A percentile compares a stretch with the other conserved stretches of the same genome.
Evolutionary conservation across 768 basidiomycete genomes (phyloP).

Genomic region (Suillus tomentosus): DNA sequence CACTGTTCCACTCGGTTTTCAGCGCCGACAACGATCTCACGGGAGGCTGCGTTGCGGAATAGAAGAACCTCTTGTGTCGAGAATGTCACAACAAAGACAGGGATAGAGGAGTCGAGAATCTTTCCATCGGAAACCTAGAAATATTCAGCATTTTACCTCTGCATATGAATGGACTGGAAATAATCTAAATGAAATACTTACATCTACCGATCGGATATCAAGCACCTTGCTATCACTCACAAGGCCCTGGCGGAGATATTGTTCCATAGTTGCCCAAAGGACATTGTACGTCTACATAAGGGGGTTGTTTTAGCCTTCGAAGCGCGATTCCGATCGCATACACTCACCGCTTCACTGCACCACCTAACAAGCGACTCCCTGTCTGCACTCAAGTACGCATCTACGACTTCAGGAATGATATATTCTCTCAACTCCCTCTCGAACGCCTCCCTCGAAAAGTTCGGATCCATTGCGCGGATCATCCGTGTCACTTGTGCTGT

Average conservation of each 20-base stretch:
- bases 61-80: slow-evolving; percentile 91
- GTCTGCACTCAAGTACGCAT: slow-evolving; percentile 92
- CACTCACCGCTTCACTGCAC: slow-evolving; percentile 93
- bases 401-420: slow-evolving; percentile 96
- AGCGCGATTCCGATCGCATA: neutral
- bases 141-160: neutral
- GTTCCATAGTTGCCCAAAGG: slow-evolving; percentile 97
- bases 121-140: slow-evolving; percentile 79
- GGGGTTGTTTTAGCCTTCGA: neutral
- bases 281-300: slow-evolving; percentile 87
- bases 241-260: slow-evolving; percentile 87
- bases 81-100: slow-evolving; percentile 91
- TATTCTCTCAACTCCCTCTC: slow-evolving; percentile 92
- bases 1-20: slow-evolving; percentile 93
- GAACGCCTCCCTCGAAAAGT: slow-evolving; percentile 83
- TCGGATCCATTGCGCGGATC: slow-evolving; percentile 88
- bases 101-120: slow-evolving; percentile 86
- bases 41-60: slow-evolving; percentile 87
- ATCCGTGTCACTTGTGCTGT: slow-evolving; percentile 90
- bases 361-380: slow-evolving; percentile 81
- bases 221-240: slow-evolving; percentile 92
- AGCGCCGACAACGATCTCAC: slow-evolving; percentile 85
- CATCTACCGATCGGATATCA: slow-evolving; percentile 97
- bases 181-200: slow-evolving; percentile 40
- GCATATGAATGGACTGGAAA: neutral